Base-by-base conservation (phyloP, 805 yeast genomes). In the Komagataella pastoris region DNA sequence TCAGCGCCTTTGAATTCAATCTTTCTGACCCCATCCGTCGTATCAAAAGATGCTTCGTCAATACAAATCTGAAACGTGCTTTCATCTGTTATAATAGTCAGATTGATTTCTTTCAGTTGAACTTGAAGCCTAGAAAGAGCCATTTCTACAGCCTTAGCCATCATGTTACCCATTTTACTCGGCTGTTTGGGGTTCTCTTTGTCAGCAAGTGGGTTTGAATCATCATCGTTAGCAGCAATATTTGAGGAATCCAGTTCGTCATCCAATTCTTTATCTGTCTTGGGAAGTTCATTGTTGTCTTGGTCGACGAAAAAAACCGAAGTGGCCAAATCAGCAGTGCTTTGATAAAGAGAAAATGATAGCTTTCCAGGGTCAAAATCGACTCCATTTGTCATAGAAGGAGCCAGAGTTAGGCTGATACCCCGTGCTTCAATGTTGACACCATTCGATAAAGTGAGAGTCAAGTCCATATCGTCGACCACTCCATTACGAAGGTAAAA, bases 321-420 rank as follows among this genome's bases (percentile, higher is more conserved):
- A 55, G 74, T 76, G 2, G 93, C 88, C 52, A 88, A 70, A 57
- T 84, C 88, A 19, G 83, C 81, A 0, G 91, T 82, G 53, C 93
- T 84, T 58, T 81, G 84, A 0, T 86, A 81, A 52, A 86, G 64
- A 52, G 81, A 79, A 52, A 78, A 78, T 53, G 68, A 57, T 65
- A 62, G 55, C 14, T 54, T 61, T 4, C 63, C 54, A 21, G 47
- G 55, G 56, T 52, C 8, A 49, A 43, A 17, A 51, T 46, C n/a
- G 53, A 49, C 17, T 49, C 50, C 7, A 19, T 47, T 44, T 36
- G 24, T 17, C 6, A 49, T 14, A 1, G 64, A 53, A 1, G 71
- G 67, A 1, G 79, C 71, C 24, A 74, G 60, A 0, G 74, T 72
- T n/a, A 81, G 57, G 8, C 75, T 75, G 3, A 88, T 66, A 3